Evolutionary conservation across 352 stramenopile genomes (phyloP), one percentile per base, ranked within the genome.

Genomic region (Blastocystis sp.): DNA sequence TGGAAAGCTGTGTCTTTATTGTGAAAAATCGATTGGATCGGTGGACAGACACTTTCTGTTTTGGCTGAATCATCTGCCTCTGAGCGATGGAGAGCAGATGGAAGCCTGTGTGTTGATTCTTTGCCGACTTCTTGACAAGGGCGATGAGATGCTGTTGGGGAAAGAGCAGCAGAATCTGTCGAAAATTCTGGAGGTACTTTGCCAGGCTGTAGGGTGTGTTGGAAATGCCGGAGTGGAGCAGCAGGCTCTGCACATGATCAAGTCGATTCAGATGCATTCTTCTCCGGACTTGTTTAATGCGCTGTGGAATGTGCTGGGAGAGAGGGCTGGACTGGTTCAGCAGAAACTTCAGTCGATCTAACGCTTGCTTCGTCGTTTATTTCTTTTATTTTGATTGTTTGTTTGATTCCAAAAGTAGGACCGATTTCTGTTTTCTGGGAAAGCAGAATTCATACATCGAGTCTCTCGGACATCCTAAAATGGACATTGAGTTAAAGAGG

Each of bases 251-350:
- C 26, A 41, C 24, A 65, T 85, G 54, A 30, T 85, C 3, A 85
- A 85, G 26, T 54, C 73, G 9, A 85, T 85, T n/a, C 24, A 85
- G 73, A 53, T 50, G 50, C 73, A 85, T 50, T 66, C 73, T 30
- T 20, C 50, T 24, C 73, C 73, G 5, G 26, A 65, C 24, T 43
- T 85, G 73, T 54, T 85, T n/a, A 85, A 45, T 43, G 53, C 50
- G 54, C 16, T 85, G 3, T 85, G 73, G 73, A 62, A 85, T 13
- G 47, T 65, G 13, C 37, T 85, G 2, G 73, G 73, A n/a, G 34
- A 43, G 7, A 73, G 47, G 63, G 63, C 63, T 11, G 26, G 30
- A 8, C 24, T 43, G 24, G 20, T 73, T 8, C 30, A 43, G 20
- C 63, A 73, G 63, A 30, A 41, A 73, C 47, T 73, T 26, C 24